phyloP scores from a whole-genome alignment of 164 flowering plant species.

The Berberis vulgaris region DNA sequence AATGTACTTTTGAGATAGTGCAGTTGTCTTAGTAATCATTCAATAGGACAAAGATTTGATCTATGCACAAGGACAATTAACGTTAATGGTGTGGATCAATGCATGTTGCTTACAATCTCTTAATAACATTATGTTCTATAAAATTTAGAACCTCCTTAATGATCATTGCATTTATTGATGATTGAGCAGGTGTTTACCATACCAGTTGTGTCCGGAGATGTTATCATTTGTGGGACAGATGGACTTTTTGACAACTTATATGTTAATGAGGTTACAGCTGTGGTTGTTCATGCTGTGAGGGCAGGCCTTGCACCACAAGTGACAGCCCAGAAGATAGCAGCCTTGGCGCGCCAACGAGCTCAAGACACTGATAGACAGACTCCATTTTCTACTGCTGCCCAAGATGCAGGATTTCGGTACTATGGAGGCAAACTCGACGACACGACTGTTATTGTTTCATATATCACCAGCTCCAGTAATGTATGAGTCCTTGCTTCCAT shows the following conservation, averaged over 20 bases:
- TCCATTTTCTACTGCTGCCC: slow-evolving; percentile 92
- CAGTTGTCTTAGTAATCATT: too few relatives aligned
- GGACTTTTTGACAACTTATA: slow-evolving; percentile 90
- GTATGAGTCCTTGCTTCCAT: slow-evolving; percentile 9
- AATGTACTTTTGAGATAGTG: too few relatives aligned
- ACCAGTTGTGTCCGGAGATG: slow-evolving; percentile 80
- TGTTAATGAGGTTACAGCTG: slow-evolving; percentile 76
- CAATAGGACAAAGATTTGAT: too few relatives aligned
- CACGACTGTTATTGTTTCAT: slow-evolving; percentile 84
- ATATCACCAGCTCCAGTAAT: slow-evolving; percentile 36
- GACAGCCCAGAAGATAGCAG: slow-evolving; percentile 94
- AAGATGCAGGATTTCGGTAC: slow-evolving; percentile 85
- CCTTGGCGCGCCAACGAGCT: slow-evolving; percentile 86
- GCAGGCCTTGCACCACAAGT: slow-evolving; percentile 84
- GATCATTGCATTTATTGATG: neutral
- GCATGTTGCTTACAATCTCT: neutral
- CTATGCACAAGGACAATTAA: too few relatives aligned
- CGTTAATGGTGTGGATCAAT: too few relatives aligned
- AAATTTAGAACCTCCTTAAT: neutral
- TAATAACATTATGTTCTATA: neutral
- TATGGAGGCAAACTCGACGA: slow-evolving; percentile 96
- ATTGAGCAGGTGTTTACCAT: slow-evolving; percentile 56
- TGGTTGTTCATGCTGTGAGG: slow-evolving; percentile 76
- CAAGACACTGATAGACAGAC: slow-evolving; percentile 79
- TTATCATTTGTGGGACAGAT: slow-evolving; percentile 84